These are phyloP conservation scores for Acorus calamus DNA, from an alignment of 106 monocot species.

Conservation along the genomic window DNA sequence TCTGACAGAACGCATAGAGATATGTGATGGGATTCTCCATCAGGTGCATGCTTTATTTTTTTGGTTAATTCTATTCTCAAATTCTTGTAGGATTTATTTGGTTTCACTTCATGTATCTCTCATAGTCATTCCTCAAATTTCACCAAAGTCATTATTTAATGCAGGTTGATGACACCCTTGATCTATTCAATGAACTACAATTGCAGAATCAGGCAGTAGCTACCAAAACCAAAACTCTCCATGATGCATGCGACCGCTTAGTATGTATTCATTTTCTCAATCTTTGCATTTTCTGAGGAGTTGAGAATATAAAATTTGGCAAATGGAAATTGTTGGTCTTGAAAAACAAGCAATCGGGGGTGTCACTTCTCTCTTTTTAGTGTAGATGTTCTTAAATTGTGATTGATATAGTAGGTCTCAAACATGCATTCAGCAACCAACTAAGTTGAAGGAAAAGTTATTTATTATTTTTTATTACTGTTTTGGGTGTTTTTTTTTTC, in stretches of 20 bases:
- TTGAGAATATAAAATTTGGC: too few species aligned
- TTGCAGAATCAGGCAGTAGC: constrained; percentile 69
- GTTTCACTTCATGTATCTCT: neutral
- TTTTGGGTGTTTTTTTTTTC: too few species aligned
- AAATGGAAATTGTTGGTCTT: too few species aligned
- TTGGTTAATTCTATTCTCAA: neutral
- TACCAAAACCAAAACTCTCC: constrained; percentile 83
- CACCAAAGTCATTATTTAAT: neutral
- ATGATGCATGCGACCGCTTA: constrained; percentile 89
- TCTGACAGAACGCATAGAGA: constrained; percentile 65
- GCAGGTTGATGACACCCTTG: constrained; percentile 91
- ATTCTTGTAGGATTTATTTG: neutral
- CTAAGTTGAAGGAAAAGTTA: too few species aligned
- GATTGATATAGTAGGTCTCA: too few species aligned
- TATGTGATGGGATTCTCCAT: constrained; percentile 85
- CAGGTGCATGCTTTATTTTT: constrained; percentile 31
- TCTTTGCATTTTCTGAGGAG: neutral
- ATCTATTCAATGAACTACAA: constrained; percentile 83
- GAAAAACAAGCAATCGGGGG: too few species aligned
- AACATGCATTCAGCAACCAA: too few species aligned
- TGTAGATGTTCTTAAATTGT: too few species aligned
- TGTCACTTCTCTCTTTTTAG: too few species aligned
- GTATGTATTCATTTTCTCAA: constrained; percentile 21
- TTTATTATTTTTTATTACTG: too few species aligned
- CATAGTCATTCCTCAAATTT: neutral